phyloP scores from a whole-genome alignment of 2,329 filamentous ascomycete genomes.

The Conoideocrella luteorostrata region DNA sequence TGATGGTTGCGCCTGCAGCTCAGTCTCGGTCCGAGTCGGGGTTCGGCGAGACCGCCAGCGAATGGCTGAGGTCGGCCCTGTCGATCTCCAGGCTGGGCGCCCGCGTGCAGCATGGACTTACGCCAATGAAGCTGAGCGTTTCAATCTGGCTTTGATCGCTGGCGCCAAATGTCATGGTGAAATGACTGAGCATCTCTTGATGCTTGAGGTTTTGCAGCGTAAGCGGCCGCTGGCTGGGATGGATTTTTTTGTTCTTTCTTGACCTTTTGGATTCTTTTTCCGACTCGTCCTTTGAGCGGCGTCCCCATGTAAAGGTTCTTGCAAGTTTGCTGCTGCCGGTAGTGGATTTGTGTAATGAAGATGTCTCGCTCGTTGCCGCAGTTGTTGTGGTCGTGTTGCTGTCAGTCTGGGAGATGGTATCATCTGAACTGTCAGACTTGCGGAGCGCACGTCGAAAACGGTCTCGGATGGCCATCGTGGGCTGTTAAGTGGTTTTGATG shows the following conservation, averaged over 20 bases:
- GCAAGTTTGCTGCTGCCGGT: constrained; percentile 23
- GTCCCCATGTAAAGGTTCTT: constrained; percentile 25
- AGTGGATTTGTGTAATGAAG: constrained; percentile 22
- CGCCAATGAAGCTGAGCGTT: constrained; percentile 25
- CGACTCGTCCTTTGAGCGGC: constrained; percentile 11
- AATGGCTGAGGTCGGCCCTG: constrained; percentile 11
- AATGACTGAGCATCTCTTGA: constrained; percentile 40
- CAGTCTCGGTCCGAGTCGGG: constrained; percentile 13
- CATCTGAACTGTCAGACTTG: constrained; percentile 26
- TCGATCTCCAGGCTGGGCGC: constrained; percentile 28
- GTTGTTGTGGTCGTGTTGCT: constrained; percentile 23
- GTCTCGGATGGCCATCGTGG: constrained; percentile 35
- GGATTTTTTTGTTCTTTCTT: constrained; percentile 23
- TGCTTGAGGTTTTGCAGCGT: constrained; percentile 39
- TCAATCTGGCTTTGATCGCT: constrained; percentile 26
- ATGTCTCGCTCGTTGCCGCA: constrained; percentile 21
- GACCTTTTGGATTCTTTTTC: constrained; percentile 16
- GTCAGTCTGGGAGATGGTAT: constrained; percentile 25
- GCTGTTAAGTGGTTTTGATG: not conserved
- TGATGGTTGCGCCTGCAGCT: not conserved
- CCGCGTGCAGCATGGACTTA: constrained; percentile 41
- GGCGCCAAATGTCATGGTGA: constrained; percentile 40
- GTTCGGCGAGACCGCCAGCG: constrained; percentile 9
- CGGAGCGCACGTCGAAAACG: constrained; percentile 34
- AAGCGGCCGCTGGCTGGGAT: constrained; percentile 39